A percentile compares a stretch with the other conserved stretches of the same genome.
Evolutionary conservation across 1,139 yeast genomes (phyloP).

Genomic region (Candida tropicalis): DNA sequence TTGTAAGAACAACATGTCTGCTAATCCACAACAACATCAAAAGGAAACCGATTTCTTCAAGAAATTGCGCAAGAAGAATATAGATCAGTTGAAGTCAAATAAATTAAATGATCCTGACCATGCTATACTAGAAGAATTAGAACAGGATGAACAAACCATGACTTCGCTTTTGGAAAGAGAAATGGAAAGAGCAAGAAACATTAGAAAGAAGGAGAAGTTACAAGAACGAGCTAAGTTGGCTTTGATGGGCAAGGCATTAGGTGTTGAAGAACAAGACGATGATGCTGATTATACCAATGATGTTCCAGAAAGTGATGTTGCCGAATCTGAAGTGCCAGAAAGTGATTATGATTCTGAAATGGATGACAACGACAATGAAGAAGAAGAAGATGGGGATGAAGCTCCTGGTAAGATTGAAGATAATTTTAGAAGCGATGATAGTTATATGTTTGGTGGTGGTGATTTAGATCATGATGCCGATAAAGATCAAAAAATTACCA

Average conservation of each 20-base stretch:
- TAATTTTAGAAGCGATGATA: slow-evolving; percentile 29
- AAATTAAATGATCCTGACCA: slow-evolving; percentile 32
- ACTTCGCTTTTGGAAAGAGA: slow-evolving; percentile 64
- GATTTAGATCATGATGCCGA: slow-evolving; percentile 9
- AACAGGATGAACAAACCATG: slow-evolving; percentile 46
- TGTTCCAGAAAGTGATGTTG: slow-evolving; percentile 27
- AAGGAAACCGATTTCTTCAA: slow-evolving; percentile 22
- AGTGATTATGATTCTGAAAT: slow-evolving; percentile 21
- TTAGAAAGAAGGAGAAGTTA: slow-evolving; percentile 53
- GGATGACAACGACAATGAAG: slow-evolving; percentile 21
- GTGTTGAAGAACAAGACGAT: slow-evolving; percentile 17
- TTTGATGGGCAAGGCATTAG: slow-evolving; percentile 22
- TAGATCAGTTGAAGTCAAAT: slow-evolving; percentile 34
- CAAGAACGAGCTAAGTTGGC: slow-evolving; percentile 42
- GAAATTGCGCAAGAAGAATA: slow-evolving; percentile 37
- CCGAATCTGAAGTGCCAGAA: slow-evolving; percentile 20
- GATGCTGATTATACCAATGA: slow-evolving; percentile 20
- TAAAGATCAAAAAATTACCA: slow-evolving; percentile 8
- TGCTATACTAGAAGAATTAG: slow-evolving; percentile 36
- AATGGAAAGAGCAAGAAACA: slow-evolving; percentile 52
- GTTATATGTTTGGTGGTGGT: slow-evolving; percentile 39
- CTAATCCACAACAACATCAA: slow-evolving; percentile 6
- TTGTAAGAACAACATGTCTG: slow-evolving; percentile 7
- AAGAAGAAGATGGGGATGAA: slow-evolving; percentile 20
- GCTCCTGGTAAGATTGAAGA: slow-evolving; percentile 12